Percentiles rank a stretch among this genome's conserved stretches.
Evolutionary conservation across 2,329 filamentous ascomycete genomes (phyloP).

Genomic region (Ceratocystis ficicola): DNA sequence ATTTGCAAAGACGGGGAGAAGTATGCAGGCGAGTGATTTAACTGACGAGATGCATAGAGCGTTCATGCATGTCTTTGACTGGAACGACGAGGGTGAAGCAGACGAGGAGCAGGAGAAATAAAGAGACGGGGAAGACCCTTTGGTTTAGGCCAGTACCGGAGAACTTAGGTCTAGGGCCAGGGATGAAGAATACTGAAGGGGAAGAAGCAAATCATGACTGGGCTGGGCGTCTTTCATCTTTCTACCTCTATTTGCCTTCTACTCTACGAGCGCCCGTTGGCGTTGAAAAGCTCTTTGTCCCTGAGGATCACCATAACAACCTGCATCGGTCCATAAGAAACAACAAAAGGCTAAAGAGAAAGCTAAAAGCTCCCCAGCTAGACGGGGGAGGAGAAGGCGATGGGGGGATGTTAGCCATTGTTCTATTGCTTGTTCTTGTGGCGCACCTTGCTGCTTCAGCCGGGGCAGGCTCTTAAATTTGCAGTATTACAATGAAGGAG

Average conservation of each 20-base stretch:
- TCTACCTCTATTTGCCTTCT: neutral
- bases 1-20: slow-evolving; percentile 73
- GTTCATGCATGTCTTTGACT: slow-evolving; percentile 70
- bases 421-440: neutral
- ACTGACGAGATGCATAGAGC: slow-evolving; percentile 79
- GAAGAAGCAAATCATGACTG: neutral
- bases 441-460: neutral
- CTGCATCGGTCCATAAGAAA: neutral
- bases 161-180: neutral
- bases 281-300: neutral
- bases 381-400: neutral
- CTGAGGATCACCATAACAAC: slow-evolving; percentile 1
- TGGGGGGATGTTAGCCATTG: neutral
- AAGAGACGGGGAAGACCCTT: neutral
- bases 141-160: neutral
- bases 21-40: slow-evolving; percentile 83
- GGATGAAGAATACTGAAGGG: neutral
- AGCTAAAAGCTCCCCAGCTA: neutral
- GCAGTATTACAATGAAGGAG: neutral
- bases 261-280: neutral
- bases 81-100: slow-evolving; percentile 32
- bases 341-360: neutral
- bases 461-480: neutral
- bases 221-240: too few relatives aligned
- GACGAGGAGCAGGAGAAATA: neutral